Evolutionary conservation across 1,284 basidiomycete species (phyloP).

Genomic region (Meira miltonrushii): DNA sequence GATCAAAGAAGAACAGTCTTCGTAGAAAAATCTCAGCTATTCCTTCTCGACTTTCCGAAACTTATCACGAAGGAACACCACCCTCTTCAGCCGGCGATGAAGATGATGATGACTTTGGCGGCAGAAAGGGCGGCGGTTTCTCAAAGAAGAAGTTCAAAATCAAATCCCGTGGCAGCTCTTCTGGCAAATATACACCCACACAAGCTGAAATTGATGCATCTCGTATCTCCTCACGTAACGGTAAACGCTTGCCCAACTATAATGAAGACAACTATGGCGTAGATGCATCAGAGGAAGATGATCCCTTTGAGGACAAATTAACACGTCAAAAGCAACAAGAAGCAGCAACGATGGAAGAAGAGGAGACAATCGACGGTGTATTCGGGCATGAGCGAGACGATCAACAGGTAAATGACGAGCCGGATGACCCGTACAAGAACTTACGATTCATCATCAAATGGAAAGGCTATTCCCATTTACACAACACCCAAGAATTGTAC

Average conservation of each 20-base stretch:
- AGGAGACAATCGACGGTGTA: conserved; percentile 54
- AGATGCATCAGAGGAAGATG: conserved; percentile 44
- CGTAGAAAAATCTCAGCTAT: background rate
- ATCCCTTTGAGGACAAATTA: conserved; percentile 44
- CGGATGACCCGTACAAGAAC: conserved; percentile 53
- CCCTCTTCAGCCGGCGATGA: conserved; percentile 18
- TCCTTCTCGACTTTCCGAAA: background rate
- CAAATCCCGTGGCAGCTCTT: conserved; percentile 3
- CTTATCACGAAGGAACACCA: background rate
- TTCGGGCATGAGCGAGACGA: conserved; percentile 54
- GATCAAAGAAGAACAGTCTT: background rate
- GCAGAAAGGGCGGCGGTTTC: conserved; percentile 12
- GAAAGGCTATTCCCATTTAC: conserved; percentile 55
- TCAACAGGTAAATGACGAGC: conserved; percentile 40
- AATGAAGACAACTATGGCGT: conserved; percentile 47
- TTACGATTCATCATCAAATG: conserved; percentile 56
- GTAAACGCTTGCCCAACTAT: conserved; percentile 47
- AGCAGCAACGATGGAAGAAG: conserved; percentile 15
- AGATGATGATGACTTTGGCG: conserved; percentile 60
- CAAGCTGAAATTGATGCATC: conserved; percentile 25
- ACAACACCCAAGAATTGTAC: conserved; percentile 92
- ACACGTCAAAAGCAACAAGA: conserved; percentile 22
- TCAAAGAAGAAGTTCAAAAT: conserved; percentile 60
- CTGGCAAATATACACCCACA: conserved; percentile 7
- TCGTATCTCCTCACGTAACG: conserved; percentile 41